phyloP scores from a whole-genome alignment of 2,329 filamentous ascomycete species.

The Ophiostoma perfectum region DNA sequence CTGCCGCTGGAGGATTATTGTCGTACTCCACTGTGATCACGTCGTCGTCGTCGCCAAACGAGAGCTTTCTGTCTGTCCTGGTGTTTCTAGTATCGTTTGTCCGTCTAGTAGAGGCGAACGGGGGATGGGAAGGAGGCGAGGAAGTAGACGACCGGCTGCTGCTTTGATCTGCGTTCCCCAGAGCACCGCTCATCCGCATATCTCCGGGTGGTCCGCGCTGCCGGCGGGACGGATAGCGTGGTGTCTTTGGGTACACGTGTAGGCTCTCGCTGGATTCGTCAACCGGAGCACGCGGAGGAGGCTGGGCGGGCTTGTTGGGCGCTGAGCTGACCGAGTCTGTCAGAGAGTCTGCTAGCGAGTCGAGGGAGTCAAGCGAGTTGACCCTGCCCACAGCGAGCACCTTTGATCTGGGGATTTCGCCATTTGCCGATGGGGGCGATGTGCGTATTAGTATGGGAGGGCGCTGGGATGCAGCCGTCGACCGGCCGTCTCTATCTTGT shows the following conservation, averaged over 20 bases:
- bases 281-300: neutral
- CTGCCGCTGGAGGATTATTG: neutral
- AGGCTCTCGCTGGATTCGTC: constrained; percentile 14
- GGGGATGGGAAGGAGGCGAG: neutral
- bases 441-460: constrained; percentile 17
- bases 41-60: neutral
- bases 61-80: neutral
- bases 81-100: neutral
- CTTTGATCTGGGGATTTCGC: constrained; percentile 8
- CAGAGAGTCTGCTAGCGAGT: neutral
- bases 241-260: constrained; percentile 20
- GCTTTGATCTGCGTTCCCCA: neutral
- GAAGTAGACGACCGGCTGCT: neutral
- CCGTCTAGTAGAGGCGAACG: neutral
- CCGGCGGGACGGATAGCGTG: neutral
- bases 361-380: constrained; percentile 1
- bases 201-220: neutral
- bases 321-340: neutral
- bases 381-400: neutral
- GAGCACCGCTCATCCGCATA: constrained; percentile 11
- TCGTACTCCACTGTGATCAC: constrained; percentile 14
- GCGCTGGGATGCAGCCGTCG: constrained; percentile 8
- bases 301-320: neutral
- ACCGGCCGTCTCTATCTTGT: neutral
- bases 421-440: constrained; percentile 15